Evolutionary conservation across 129 eudicot genomes (phyloP).

Genomic region (Oenanthe sinensis): DNA sequence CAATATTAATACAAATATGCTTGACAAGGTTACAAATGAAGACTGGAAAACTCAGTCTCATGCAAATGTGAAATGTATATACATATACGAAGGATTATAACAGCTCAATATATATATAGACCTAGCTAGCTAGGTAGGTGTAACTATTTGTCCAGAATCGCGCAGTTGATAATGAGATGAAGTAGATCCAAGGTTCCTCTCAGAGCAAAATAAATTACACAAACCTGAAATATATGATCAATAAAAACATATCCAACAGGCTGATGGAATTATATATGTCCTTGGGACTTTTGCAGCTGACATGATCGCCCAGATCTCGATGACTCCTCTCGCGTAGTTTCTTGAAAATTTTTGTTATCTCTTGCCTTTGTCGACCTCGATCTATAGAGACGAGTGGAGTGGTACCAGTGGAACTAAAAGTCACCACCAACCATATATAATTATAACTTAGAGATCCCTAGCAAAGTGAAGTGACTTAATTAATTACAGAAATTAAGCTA

Average conservation of each 20-base stretch:
- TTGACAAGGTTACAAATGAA: not conserved
- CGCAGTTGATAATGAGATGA: constrained; percentile 1
- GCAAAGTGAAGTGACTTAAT: not conserved
- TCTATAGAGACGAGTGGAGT: not conserved
- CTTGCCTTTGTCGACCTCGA: no score
- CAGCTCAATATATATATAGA: not conserved
- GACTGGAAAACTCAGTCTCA: not conserved
- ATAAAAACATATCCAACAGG: constrained; percentile 14
- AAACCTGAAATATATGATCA: not conserved
- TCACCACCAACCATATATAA: not conserved
- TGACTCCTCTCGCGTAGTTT: not conserved
- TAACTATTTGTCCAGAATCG: not conserved
- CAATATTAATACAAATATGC: not conserved
- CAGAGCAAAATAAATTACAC: constrained; percentile 23
- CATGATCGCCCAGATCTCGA: constrained; percentile 51
- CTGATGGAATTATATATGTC: constrained; percentile 9
- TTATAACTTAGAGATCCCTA: not conserved
- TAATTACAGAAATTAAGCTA: not conserved
- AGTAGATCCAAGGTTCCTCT: constrained; percentile 45
- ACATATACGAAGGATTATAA: constrained; percentile 1
- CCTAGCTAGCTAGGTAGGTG: not conserved
- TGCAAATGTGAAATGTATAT: constrained; percentile 4
- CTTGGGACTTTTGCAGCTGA: constrained; percentile 30
- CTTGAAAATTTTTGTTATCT: not conserved
- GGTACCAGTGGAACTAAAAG: constrained; percentile 1